These are phyloP conservation scores for Suillus brevipes DNA, from an alignment of 768 basidiomycete species.

Conservation along the genomic window DNA sequence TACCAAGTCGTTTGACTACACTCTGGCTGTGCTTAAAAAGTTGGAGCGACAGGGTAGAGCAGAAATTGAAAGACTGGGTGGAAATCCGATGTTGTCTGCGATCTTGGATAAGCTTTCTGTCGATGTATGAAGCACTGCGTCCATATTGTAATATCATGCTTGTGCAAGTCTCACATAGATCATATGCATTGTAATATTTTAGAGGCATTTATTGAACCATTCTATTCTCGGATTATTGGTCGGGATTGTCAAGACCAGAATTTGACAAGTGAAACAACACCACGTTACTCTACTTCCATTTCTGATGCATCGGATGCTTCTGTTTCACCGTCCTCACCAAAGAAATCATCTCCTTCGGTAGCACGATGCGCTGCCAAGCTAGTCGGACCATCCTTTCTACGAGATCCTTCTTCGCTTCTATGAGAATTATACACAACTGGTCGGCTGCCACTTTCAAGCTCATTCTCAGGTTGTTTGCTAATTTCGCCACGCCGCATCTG, in stretches of 20 bases:
- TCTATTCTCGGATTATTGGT: neutral
- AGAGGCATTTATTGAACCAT: neutral
- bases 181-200: neutral
- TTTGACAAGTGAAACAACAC: neutral
- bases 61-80: slow-evolving; percentile 76
- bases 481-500: slow-evolving; percentile 64
- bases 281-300: neutral
- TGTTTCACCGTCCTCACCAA: slow-evolving; percentile 27
- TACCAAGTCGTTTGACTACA: slow-evolving; percentile 89
- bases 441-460: slow-evolving; percentile 16
- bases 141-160: neutral
- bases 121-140: neutral
- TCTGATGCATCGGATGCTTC: slow-evolving; percentile 9
- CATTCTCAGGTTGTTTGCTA: slow-evolving; percentile 58
- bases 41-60: slow-evolving; percentile 66
- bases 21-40: slow-evolving; percentile 61
- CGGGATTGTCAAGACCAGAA: neutral
- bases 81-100: slow-evolving; percentile 62
- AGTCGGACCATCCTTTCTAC: slow-evolving; percentile 7
- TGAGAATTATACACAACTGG: neutral
- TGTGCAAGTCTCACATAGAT: neutral
- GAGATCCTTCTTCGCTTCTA: neutral
- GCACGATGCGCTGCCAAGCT: slow-evolving; percentile 16
- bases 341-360: slow-evolving; percentile 26
- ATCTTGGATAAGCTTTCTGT: slow-evolving; percentile 57